Conservation (phyloP, 2,329 filamentous ascomycete genomes). For the Fonsecaea multimorphosa region DNA sequence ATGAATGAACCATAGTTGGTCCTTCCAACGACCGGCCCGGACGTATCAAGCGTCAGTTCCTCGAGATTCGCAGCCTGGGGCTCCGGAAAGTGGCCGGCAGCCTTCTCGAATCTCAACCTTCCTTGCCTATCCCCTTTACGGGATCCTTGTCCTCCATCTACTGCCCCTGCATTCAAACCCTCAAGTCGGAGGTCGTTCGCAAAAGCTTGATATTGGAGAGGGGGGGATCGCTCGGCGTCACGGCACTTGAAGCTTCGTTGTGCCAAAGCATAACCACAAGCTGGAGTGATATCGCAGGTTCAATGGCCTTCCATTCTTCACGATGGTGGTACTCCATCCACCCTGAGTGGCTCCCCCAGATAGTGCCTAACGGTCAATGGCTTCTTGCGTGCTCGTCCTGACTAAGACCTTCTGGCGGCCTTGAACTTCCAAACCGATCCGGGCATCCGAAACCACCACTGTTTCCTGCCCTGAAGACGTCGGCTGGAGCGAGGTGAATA, state of each 20-base stretch:
- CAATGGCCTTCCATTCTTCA: background rate
- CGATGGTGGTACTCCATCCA: background rate
- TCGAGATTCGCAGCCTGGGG: background rate
- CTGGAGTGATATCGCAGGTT: background rate
- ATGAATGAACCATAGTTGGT: background rate
- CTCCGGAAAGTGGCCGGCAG: constrained; percentile 20
- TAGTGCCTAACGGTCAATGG: background rate
- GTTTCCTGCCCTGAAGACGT: background rate
- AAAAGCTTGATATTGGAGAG: background rate
- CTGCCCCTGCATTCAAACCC: constrained; percentile 5
- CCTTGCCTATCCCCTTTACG: background rate
- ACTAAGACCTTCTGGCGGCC: constrained; percentile 1
- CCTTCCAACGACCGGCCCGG: background rate
- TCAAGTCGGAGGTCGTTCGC: constrained; percentile 3
- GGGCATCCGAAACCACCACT: constrained; percentile 6
- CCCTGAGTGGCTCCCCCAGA: background rate
- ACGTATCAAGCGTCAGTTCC: background rate
- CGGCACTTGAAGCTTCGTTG: constrained; percentile 5
- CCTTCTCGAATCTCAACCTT: constrained; percentile 5
- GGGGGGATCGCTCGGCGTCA: background rate
- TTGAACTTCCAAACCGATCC: background rate
- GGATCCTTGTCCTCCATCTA: background rate
- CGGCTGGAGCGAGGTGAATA: constrained; percentile 3
- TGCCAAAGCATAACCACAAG: background rate
- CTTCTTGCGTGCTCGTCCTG: background rate